Conservation (phyloP, 2,329 filamentous ascomycete genomes). For the Exophiala sp. region DNA sequence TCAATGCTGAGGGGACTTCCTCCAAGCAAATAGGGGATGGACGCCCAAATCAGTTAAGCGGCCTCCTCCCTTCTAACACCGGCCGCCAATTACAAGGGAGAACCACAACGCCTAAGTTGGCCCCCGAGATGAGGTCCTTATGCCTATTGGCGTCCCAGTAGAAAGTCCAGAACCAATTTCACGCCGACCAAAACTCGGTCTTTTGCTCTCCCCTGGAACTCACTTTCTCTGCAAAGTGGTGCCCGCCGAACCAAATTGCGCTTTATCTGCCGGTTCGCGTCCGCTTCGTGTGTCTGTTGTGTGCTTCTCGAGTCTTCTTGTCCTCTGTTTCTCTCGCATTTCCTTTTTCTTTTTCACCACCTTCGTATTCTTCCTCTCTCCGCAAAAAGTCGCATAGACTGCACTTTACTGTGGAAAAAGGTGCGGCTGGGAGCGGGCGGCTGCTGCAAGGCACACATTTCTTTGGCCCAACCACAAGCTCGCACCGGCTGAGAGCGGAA, state of each 20-base stretch:
- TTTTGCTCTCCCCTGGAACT: not conserved
- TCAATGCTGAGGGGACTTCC: no score
- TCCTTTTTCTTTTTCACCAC: not conserved
- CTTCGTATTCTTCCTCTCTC: slow-evolving; percentile 2
- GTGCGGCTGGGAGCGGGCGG: slow-evolving; percentile 17
- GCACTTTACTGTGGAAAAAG: not conserved
- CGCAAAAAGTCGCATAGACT: slow-evolving; percentile 1
- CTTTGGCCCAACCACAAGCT: slow-evolving; percentile 12
- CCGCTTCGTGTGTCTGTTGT: not conserved
- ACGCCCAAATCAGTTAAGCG: no score
- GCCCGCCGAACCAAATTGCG: not conserved
- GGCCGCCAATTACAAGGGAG: not conserved
- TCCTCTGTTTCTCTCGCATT: not conserved
- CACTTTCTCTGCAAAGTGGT: not conserved
- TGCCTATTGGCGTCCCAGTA: not conserved
- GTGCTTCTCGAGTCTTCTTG: not conserved
- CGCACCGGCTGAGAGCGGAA: slow-evolving; percentile 19
- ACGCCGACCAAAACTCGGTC: not conserved
- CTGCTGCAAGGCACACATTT: slow-evolving; percentile 22
- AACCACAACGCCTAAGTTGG: not conserved
- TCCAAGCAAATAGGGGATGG: no score
- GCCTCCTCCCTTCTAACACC: not conserved
- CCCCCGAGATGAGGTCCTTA: not conserved
- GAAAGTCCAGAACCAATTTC: not conserved
- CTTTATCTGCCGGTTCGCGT: not conserved